Evolutionary conservation across 1,284 basidiomycete species (phyloP), one percentile per base, ranked within the genome.

Genomic region (Ganoderma meredithae): DNA sequence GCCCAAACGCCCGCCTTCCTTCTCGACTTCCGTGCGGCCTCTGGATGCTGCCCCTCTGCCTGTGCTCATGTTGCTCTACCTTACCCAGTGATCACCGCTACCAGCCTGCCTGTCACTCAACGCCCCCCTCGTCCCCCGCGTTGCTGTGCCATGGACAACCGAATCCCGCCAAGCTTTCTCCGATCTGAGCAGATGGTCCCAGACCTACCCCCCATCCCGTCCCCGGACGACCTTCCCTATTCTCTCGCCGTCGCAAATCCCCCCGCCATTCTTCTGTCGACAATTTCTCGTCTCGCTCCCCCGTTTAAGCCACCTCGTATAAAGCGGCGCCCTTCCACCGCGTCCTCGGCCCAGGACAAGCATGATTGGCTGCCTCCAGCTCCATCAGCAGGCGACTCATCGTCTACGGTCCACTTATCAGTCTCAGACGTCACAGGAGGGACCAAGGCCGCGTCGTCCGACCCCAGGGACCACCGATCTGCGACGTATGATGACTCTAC

Each of bases 271-370:
- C 43, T 73, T n/a, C 64, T 76, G 5, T 72, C 75, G 0, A 41
- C 71, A 40, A 67, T 77, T 53, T 71, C 76, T 49, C 74, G 71
- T 59, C 70, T 76, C 47, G 65, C 75, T 15, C 60, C 74, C 12
- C 71, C 70, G 13, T 49, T 65, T 22, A 75, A 69, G 67, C 61
- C 66, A 6, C 12, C 44, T 22, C 56, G 63, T 33, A 8, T 52
- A 6, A 62, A 64, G 17, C 69, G 76, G 49, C 81, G 87, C 69
- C 88, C 88, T 25, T 85, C 86, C 1, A 88, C 88, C 15, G 78
- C 78, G 25, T 78, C 77, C 41, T 76, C 76, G 10, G 76, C 74
- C 17, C 75, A 78, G 70, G 77, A 77, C 61, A 74, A 75, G 70
- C 69, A 64, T 58, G 65, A 64, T 25, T 67, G 73, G 27, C 67